phyloP scores from a whole-genome alignment of 2,329 filamentous ascomycete genomes.

The Dactylellina drechsleri region DNA sequence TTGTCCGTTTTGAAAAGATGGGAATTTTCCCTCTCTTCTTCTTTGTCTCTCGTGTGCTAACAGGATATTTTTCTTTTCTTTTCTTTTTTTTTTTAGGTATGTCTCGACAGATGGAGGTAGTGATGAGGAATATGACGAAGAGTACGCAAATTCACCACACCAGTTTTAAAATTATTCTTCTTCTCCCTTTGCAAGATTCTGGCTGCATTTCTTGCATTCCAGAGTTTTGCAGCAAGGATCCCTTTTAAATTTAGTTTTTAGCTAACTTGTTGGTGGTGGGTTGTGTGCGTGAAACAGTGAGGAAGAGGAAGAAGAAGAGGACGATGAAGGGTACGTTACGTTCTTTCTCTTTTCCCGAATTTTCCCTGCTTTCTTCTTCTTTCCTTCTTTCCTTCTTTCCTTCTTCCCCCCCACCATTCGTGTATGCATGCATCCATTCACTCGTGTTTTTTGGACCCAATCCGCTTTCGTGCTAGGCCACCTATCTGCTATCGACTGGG shows the following conservation, averaged over 20 bases:
- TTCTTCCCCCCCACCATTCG: constrained; percentile 6
- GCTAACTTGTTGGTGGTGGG: constrained; percentile 23
- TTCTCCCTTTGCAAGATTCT: neutral
- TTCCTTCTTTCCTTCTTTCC: neutral
- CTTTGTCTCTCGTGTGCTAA: neutral
- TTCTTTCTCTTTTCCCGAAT: neutral
- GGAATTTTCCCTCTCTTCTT: constrained; percentile 10
- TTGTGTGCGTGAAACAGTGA: constrained; percentile 36
- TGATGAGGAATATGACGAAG: constrained; percentile 47
- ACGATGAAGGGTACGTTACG: constrained; percentile 41
- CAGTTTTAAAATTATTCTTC: constrained; percentile 1
- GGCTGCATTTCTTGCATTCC: neutral
- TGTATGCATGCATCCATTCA: neutral
- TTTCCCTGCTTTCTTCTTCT: constrained; percentile 20
- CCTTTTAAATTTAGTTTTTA: neutral
- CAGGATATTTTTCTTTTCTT: neutral
- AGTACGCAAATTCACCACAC: constrained; percentile 26
- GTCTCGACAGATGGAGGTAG: constrained; percentile 37
- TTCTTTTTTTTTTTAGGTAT: constrained; percentile 21
- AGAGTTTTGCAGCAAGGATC: neutral
- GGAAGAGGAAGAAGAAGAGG: constrained; percentile 49
- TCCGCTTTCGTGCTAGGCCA: constrained; percentile 23
- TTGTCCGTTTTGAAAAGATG: constrained; percentile 19
- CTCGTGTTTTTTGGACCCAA: constrained; percentile 14
- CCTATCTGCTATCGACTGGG: constrained; percentile 37